Conservation (phyloP, 371 early-diverging fungal genomes). For the Mucor sp. region DNA sequence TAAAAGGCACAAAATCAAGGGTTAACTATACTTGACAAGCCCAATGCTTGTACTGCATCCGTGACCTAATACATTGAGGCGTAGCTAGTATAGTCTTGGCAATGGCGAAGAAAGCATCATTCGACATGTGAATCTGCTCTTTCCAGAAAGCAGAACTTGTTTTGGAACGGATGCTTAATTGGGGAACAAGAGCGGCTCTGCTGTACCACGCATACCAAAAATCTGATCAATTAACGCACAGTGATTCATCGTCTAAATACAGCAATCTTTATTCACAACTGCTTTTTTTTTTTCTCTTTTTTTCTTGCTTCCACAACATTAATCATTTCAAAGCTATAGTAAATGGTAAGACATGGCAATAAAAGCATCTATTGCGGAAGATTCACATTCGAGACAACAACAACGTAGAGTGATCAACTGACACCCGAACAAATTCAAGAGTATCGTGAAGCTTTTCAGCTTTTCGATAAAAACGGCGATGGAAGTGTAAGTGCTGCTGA, state of each 20-base stretch:
- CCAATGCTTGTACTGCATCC: no score
- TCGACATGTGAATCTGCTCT: no score
- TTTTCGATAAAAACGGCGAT: constrained; percentile 51
- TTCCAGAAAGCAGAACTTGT: no score
- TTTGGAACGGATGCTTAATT: no score
- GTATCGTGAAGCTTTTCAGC: constrained; percentile 49
- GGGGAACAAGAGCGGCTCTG: no score
- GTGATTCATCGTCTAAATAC: background rate
- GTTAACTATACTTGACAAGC: no score
- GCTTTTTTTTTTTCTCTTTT: background rate
- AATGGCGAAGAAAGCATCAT: no score
- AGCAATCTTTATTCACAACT: background rate
- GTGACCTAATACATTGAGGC: no score
- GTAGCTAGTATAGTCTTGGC: no score
- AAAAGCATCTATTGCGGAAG: background rate
- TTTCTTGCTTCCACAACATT: background rate
- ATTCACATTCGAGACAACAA: no score
- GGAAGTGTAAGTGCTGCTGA: constrained; percentile 44
- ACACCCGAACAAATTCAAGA: constrained; percentile 52
- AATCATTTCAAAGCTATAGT: background rate
- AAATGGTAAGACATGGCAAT: background rate
- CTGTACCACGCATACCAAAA: background rate
- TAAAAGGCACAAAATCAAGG: no score
- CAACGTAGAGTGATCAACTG: constrained; percentile 42
- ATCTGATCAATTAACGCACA: background rate